phyloP scores from a whole-genome alignment of 441 rosid genomes.

The Aleurites moluccanus region DNA sequence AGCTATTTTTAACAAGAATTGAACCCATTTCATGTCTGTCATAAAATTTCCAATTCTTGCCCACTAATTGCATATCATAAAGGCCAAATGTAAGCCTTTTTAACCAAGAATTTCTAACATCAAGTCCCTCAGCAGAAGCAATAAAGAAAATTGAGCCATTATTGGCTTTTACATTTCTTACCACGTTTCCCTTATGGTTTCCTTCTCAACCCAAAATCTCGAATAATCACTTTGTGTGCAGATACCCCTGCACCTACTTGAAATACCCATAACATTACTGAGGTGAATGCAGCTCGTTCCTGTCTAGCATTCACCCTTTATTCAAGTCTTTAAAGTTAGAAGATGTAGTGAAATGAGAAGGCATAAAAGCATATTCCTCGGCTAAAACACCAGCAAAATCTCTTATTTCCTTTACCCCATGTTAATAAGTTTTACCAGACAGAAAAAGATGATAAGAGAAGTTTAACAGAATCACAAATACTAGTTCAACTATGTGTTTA shows the following conservation, averaged over 20 bases:
- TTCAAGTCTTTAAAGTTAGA: neutral
- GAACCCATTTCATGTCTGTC: neutral
- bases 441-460: too few species aligned
- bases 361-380: neutral
- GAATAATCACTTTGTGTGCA: neutral
- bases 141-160: neutral
- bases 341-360: neutral
- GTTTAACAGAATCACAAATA: neutral
- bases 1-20: neutral
- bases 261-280: neutral
- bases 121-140: neutral
- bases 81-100: neutral
- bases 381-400: neutral
- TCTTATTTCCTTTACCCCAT: neutral
- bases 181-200: neutral
- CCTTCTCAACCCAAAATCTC: neutral
- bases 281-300: neutral
- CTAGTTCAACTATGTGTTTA: neutral
- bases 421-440: too few species aligned
- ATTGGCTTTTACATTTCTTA: neutral
- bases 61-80: neutral
- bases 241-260: neutral
- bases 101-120: neutral
- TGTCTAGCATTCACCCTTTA: neutral
- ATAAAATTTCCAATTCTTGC: neutral